These are phyloP conservation scores for Pseudogymnoascus sp. DNA, from an alignment of 2,329 filamentous ascomycete genomes.

Conservation along the genomic window DNA sequence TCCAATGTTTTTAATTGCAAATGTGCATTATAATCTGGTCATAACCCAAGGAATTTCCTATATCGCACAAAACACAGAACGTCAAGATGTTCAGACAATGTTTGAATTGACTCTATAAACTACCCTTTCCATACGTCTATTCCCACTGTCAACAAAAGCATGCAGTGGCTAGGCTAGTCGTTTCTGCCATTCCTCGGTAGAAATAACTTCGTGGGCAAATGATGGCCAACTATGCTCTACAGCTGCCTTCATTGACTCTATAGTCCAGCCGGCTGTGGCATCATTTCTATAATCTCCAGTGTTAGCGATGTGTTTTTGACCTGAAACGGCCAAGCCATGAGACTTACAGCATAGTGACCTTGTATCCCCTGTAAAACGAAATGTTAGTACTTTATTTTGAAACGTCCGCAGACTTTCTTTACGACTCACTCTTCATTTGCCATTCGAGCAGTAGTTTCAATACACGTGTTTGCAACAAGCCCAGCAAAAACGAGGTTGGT, in stretches of 20 bases:
- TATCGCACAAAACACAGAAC: not conserved
- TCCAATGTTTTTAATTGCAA: not conserved
- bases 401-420: not conserved
- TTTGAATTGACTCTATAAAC: not conserved
- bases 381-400: not conserved
- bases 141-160: not conserved
- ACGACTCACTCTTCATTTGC: conserved; percentile 28
- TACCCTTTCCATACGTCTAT: not conserved
- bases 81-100: not conserved
- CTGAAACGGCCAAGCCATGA: not conserved
- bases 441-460: conserved; percentile 32
- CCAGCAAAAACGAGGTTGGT: conserved; percentile 28
- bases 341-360: conserved; percentile 23
- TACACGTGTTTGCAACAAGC: conserved; percentile 28
- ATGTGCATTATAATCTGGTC: not conserved
- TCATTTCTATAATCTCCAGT: conserved; percentile 10
- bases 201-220: conserved; percentile 22
- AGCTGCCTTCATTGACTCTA: conserved; percentile 20
- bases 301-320: not conserved
- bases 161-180: not conserved
- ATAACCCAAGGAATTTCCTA: not conserved
- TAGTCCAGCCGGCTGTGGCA: conserved; percentile 23
- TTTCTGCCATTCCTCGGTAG: not conserved
- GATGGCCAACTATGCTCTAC: conserved; percentile 25
- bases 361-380: conserved; percentile 20